Conservation (phyloP, 352 stramenopile species). For the Peronospora destructor region DNA sequence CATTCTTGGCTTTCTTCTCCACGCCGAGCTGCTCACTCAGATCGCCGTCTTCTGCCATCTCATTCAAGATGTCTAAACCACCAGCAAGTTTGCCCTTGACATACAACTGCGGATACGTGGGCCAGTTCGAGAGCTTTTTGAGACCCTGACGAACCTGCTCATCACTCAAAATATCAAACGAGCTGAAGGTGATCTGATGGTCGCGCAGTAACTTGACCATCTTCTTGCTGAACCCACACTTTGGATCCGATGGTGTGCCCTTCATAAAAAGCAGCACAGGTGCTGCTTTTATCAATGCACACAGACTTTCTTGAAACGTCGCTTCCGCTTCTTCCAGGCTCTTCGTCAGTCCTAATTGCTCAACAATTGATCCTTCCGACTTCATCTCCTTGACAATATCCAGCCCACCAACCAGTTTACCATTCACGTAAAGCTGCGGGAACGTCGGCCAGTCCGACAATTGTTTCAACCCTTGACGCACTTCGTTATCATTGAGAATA, state of each 20-base stretch:
- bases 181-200: slow-evolving; percentile 88
- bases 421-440: slow-evolving; percentile 97
- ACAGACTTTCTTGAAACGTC: slow-evolving; percentile 79
- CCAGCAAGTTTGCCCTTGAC: slow-evolving; percentile 91
- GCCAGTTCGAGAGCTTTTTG: slow-evolving; percentile 95
- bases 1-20: slow-evolving; percentile 78
- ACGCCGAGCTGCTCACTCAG: slow-evolving; percentile 87
- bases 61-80: slow-evolving; percentile 93
- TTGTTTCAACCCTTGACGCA: slow-evolving; percentile 93
- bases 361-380: slow-evolving; percentile 65
- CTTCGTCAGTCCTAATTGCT: slow-evolving; percentile 68
- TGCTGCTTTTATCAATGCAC: slow-evolving; percentile 78
- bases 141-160: slow-evolving; percentile 92
- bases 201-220: slow-evolving; percentile 86
- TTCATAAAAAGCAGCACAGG: slow-evolving; percentile 96
- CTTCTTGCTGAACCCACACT: slow-evolving; percentile 94
- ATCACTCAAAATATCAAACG: slow-evolving; percentile 93
- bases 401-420: slow-evolving; percentile 92
- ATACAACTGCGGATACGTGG: slow-evolving; percentile 96
- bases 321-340: slow-evolving; percentile 72
- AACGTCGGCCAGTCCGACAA: slow-evolving; percentile 98
- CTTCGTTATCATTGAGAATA: slow-evolving; percentile 94
- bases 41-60: slow-evolving; percentile 88
- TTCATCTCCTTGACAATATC: slow-evolving; percentile 98
- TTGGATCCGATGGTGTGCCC: slow-evolving; percentile 81